Evolutionary conservation across 352 stramenopile genomes (phyloP).

Genomic region (Aphanomyces cochlioides): DNA sequence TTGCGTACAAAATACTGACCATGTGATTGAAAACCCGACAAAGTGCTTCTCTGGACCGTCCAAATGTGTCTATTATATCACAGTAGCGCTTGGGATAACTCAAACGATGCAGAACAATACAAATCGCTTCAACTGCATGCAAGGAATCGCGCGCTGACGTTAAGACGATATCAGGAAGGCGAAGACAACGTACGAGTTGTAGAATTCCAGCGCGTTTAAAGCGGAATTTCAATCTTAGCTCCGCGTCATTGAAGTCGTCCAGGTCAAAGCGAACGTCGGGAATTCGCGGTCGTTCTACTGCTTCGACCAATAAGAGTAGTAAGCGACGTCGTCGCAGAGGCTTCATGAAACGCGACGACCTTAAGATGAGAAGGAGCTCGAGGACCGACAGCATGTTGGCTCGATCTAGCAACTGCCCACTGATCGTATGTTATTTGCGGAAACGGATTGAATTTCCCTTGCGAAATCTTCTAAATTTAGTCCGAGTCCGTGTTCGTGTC

Average conservation of each 20-base stretch:
- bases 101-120: slow-evolving; percentile 2
- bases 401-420: too few relatives aligned
- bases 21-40: slow-evolving; percentile 1
- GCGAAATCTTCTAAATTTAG: too few relatives aligned
- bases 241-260: background rate
- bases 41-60: background rate
- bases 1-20: background rate
- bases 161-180: background rate
- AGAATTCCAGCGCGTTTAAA: too few relatives aligned
- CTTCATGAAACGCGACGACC: too few relatives aligned
- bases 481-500: too few relatives aligned
- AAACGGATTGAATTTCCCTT: too few relatives aligned
- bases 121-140: background rate
- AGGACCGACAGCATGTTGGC: too few relatives aligned
- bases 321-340: too few relatives aligned
- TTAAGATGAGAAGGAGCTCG: too few relatives aligned
- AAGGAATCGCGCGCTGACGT: background rate
- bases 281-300: background rate
- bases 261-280: background rate
- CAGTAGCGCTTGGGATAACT: slow-evolving; percentile 4
- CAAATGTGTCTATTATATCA: slow-evolving; percentile 9
- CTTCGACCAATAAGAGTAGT: background rate
- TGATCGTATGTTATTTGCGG: too few relatives aligned
- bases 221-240: too few relatives aligned
- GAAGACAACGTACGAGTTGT: background rate